phyloP scores from a whole-genome alignment of 2,329 filamentous ascomycete species.

The Helminthosporium solani region DNA sequence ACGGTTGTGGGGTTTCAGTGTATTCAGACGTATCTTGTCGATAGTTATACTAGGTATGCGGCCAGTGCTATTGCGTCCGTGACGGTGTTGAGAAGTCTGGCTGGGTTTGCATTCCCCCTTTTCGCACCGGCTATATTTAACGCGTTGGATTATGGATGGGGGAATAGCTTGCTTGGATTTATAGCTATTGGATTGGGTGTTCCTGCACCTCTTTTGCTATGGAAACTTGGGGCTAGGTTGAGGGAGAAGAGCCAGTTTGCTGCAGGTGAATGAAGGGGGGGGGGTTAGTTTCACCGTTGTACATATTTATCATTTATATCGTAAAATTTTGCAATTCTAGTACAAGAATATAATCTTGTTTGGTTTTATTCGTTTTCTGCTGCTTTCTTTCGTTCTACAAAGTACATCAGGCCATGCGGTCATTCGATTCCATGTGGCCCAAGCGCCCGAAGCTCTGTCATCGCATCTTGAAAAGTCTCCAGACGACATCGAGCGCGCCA shows the following conservation, averaged over 20 bases:
- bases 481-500: constrained; percentile 7
- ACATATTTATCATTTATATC: no score
- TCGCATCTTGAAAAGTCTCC: constrained; percentile 6
- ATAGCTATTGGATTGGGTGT: constrained; percentile 41
- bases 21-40: constrained; percentile 49
- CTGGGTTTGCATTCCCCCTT: constrained; percentile 49
- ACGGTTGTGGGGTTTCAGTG: constrained; percentile 48
- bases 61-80: constrained; percentile 49
- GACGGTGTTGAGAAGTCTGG: constrained; percentile 46
- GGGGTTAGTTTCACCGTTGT: background rate
- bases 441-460: constrained; percentile 4
- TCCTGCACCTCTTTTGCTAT: constrained; percentile 54
- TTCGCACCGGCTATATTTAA: constrained; percentile 46
- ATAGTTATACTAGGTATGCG: constrained; percentile 48
- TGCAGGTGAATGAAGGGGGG: constrained; percentile 22
- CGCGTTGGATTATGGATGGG: constrained; percentile 46
- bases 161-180: constrained; percentile 43
- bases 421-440: constrained; percentile 4
- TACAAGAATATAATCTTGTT: no score
- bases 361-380: no score
- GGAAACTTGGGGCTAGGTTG: constrained; percentile 51
- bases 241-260: constrained; percentile 52
- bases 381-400: no score
- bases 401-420: constrained; percentile 4
- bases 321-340: no score